phyloP scores from a whole-genome alignment of 2,329 filamentous ascomycete species.

The Escovopsis sp. region DNA sequence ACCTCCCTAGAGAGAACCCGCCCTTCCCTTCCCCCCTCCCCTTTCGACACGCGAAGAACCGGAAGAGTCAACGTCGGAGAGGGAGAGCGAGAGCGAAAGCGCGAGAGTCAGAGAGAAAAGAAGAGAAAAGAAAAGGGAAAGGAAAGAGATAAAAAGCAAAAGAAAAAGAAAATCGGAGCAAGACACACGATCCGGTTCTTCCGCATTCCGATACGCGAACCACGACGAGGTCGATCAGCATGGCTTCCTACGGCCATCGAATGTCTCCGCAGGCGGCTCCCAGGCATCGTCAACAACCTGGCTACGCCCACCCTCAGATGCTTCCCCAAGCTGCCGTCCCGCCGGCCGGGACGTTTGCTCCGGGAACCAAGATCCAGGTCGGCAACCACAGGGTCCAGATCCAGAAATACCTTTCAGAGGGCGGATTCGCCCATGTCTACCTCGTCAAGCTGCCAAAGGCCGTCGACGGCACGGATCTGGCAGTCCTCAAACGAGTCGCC shows the following conservation, averaged over 20 bases:
- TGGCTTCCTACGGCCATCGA: constrained; percentile 25
- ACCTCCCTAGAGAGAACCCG: neutral
- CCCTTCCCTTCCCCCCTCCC: neutral
- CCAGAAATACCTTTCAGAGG: constrained; percentile 94
- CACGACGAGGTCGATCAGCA: constrained; percentile 4
- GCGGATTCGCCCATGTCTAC: constrained; percentile 96
- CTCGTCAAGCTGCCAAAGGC: constrained; percentile 74
- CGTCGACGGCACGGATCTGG: constrained; percentile 63
- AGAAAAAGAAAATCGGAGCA: neutral
- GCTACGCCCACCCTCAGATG: constrained; percentile 27
- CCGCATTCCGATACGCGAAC: neutral
- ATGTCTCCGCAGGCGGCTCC: constrained; percentile 14
- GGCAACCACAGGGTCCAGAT: constrained; percentile 86
- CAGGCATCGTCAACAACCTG: constrained; percentile 24
- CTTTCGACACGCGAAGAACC: neutral
- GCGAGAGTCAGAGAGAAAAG: too few species aligned
- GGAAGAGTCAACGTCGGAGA: too few species aligned
- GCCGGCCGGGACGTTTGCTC: constrained; percentile 75
- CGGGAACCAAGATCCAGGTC: constrained; percentile 93
- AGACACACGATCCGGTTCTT: neutral
- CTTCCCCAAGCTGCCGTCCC: constrained; percentile 26
- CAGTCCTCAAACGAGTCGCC: constrained; percentile 86
- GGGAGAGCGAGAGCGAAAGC: too few species aligned
- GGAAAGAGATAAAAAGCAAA: too few species aligned
- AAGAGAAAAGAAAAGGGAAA: too few species aligned